These are phyloP conservation scores for Tremella fuciformis DNA, from an alignment of 768 basidiomycete species.

Conservation along the genomic window DNA sequence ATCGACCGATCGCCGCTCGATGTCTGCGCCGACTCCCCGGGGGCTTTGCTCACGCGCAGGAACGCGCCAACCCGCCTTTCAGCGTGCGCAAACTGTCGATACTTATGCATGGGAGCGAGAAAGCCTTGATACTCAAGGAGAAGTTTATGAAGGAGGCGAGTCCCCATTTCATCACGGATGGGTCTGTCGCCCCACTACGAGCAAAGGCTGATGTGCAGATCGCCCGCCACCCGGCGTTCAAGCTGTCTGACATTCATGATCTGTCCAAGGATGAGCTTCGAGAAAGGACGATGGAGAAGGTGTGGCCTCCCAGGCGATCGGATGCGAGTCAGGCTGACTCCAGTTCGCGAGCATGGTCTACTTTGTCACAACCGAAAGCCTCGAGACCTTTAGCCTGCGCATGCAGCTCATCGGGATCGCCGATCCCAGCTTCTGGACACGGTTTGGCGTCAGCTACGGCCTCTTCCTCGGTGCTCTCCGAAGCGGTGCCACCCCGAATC, in stretches of 20 bases:
- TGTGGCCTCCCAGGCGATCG: not conserved
- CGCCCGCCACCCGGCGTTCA: conserved; percentile 53
- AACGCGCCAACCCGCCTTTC: conserved; percentile 49
- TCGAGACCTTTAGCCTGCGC: conserved; percentile 52
- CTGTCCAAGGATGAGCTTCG: conserved; percentile 50
- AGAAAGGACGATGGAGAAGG: conserved; percentile 54
- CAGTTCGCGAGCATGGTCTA: conserved; percentile 53
- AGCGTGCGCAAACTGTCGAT: conserved; percentile 47
- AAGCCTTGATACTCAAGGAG: conserved; percentile 48
- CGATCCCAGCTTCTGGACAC: conserved; percentile 55
- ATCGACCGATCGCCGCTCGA: too few relatives aligned
- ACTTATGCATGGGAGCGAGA: conserved; percentile 51
- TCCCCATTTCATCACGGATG: not conserved
- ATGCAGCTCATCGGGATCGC: conserved; percentile 52
- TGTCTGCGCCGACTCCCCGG: too few relatives aligned
- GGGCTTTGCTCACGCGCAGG: conserved; percentile 19
- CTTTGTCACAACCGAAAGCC: conserved; percentile 53
- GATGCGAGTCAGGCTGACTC: not conserved
- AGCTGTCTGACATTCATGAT: conserved; percentile 54
- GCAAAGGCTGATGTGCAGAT: conserved; percentile 37
- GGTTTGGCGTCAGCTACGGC: conserved; percentile 53
- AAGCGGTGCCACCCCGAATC: conserved; percentile 53
- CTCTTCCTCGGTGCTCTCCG: conserved; percentile 54
- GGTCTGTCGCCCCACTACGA: not conserved
- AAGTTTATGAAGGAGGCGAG: conserved; percentile 52